A percentile compares a stretch with the other conserved stretches of the same genome.
These are phyloP conservation scores for Aspergillus nanangensis DNA, from an alignment of 495 filamentous ascomycete species.

Conservation along the genomic window DNA sequence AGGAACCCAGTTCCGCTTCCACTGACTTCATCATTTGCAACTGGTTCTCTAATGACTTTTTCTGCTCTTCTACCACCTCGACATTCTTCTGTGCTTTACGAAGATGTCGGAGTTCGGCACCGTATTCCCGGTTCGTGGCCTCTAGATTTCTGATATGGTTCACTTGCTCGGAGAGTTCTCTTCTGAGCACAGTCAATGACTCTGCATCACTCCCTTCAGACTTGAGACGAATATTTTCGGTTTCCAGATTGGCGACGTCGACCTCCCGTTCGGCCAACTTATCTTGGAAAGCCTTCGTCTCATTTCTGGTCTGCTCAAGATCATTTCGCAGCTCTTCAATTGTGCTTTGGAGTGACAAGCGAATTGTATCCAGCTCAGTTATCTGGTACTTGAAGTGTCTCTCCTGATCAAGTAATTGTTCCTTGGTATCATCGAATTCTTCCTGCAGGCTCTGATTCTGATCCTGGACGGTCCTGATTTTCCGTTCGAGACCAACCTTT, in stretches of 20 bases:
- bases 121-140: conserved; percentile 71
- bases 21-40: conserved; percentile 71
- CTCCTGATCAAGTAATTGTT: conserved; percentile 64
- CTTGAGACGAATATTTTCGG: conserved; percentile 75
- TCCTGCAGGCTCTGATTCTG: conserved; percentile 69
- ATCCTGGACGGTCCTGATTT: conserved; percentile 65
- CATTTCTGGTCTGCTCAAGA: conserved; percentile 54
- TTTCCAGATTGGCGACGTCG: conserved; percentile 68
- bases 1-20: conserved; percentile 69
- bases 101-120: conserved; percentile 72
- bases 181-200: conserved; percentile 73
- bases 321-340: conserved; percentile 71
- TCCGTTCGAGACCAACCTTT: conserved; percentile 65
- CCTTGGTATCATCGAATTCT: conserved; percentile 69
- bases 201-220: conserved; percentile 83
- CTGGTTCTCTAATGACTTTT: conserved; percentile 73
- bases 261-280: conserved; percentile 62
- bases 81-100: conserved; percentile 76
- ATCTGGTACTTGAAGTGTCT: conserved; percentile 65
- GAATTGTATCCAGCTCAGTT: conserved; percentile 66
- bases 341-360: conserved; percentile 60
- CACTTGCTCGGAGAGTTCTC: conserved; percentile 85
- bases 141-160: conserved; percentile 83
- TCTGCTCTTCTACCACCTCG: conserved; percentile 95
- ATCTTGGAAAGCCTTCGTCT: conserved; percentile 62